Evolutionary conservation across 1,284 basidiomycete species (phyloP), one percentile per base, ranked within the genome.

Genomic region (Ceratobasidium sp.): DNA sequence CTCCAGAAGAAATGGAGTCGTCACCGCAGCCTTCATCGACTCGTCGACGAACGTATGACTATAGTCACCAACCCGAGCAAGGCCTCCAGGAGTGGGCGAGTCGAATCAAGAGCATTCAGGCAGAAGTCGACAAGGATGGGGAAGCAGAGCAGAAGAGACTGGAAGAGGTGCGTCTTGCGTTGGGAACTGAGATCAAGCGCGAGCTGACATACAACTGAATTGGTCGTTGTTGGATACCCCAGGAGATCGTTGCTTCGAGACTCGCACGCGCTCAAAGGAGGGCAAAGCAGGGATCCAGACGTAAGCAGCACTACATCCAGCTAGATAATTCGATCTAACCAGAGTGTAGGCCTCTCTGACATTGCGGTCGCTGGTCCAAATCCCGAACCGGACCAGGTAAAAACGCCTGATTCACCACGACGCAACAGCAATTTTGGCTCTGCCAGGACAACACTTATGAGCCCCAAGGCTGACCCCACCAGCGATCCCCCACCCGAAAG

Each of bases 71-170:
- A 32, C 60, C 47, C 4, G 60, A 65, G 27, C 60, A 65, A 29
- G 60, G 60, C n/a, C 60, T 65, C 5, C 60, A 65, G 27, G 90
- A 92, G 77, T 92, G 90, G 90, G 85, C 90, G 17, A 88, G 80
- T 77, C 87, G 83, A 79, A 91, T 92, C 77, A 89, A 88, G 77
- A 88, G 86, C 13, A 78, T 92, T 76, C 90, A 91, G 76, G 84
- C 85, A 67, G 89, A 91, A 75, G 88, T 91, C 34, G 90, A 92
- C 73, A 86, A 86, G 20, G 88, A 91, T 72, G 90, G 91, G 72
- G 90, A 90, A 76, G 84, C 82, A 5, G 91, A 92, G 74, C 86
- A 90, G 73, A 84, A 82, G 62, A 82, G 85, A 70, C 82, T 92
- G 0, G 90, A 92, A 77, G 85, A 47, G 69, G 69, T 64, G 25